These are phyloP conservation scores for Protea cynaroides DNA, from an alignment of 164 flowering plant species.

Conservation along the genomic window DNA sequence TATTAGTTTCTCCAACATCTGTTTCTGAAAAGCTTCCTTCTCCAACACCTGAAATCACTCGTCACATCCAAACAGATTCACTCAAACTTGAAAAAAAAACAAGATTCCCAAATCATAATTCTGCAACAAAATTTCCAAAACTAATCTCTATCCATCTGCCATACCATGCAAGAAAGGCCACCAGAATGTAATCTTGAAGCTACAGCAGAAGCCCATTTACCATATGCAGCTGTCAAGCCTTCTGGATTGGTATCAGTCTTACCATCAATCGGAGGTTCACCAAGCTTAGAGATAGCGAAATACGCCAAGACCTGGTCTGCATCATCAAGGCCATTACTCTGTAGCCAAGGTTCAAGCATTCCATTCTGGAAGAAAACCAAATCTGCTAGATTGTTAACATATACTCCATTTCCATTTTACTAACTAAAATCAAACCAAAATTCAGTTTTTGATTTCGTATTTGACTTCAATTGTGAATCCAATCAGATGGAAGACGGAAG, in stretches of 20 bases:
- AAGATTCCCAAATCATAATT: neutral
- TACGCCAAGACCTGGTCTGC: conserved; percentile 94
- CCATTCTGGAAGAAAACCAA: conserved; percentile 99
- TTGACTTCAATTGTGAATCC: neutral
- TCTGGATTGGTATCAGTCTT: conserved; percentile 93
- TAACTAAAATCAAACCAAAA: no score
- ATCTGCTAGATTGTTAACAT: conserved; percentile 63
- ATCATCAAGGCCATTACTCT: conserved; percentile 71
- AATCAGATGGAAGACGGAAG: neutral
- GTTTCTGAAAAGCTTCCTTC: conserved; percentile 86
- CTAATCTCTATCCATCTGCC: neutral
- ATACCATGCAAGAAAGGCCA: conserved; percentile 92
- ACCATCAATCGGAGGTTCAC: conserved; percentile 87
- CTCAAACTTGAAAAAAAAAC: neutral
- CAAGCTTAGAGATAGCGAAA: conserved; percentile 95
- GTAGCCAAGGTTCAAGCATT: conserved; percentile 96
- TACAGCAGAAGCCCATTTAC: conserved; percentile 93
- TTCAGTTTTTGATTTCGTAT: no score
- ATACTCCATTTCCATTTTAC: neutral
- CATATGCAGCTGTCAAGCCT: conserved; percentile 93
- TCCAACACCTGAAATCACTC: conserved; percentile 56
- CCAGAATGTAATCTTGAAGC: conserved; percentile 73
- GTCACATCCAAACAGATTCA: neutral
- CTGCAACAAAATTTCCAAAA: neutral
- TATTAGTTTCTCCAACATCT: conserved; percentile 94